A percentile compares a stretch with the other conserved stretches of the same genome.
phyloP scores from a whole-genome alignment of 441 rosid genomes.

The Erysimum cheiri region DNA sequence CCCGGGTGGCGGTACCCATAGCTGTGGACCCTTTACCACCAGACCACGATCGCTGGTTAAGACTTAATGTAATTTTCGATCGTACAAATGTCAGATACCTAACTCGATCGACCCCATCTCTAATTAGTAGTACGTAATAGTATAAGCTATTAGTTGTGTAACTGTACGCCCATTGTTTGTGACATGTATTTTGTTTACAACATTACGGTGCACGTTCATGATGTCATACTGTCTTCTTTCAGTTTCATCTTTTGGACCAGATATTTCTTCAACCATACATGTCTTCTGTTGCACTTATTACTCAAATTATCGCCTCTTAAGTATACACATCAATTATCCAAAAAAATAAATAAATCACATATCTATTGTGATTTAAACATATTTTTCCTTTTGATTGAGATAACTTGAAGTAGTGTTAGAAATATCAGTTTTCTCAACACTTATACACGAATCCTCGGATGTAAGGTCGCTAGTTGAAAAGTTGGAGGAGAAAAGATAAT shows the following conservation, averaged over 20 bases:
- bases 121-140: background rate
- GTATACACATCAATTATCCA: background rate
- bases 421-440: background rate
- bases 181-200: background rate
- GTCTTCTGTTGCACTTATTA: conserved; percentile 4
- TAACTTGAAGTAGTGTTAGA: background rate
- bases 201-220: conserved; percentile 27
- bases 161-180: conserved; percentile 14
- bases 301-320: background rate
- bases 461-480: background rate
- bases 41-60: too few species aligned
- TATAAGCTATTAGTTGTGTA: background rate
- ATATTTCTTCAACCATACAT: conserved; percentile 10
- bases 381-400: background rate
- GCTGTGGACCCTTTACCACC: too few species aligned
- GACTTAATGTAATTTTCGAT: too few species aligned
- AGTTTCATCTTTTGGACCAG: background rate
- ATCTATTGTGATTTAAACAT: background rate
- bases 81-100: conserved; percentile 11
- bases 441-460: background rate
- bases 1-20: too few species aligned
- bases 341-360: background rate
- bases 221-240: conserved; percentile 17
- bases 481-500: background rate
- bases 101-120: background rate